Base-by-base conservation (phyloP, 2,329 filamentous ascomycete species). In the Periconia sp. region DNA sequence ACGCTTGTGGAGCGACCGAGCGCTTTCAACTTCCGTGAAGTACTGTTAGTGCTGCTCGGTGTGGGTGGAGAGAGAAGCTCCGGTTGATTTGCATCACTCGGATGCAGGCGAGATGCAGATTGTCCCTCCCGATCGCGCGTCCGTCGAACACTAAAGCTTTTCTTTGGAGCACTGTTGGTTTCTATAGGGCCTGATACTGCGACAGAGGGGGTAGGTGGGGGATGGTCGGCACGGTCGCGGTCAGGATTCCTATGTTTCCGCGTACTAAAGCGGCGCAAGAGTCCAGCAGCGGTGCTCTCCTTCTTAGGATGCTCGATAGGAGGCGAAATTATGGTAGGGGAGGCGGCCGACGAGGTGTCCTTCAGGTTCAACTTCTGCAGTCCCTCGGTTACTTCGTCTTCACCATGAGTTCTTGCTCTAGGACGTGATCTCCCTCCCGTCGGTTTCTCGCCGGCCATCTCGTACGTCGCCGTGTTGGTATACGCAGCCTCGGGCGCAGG, bases 241-340 rank as follows among this genome's bases (percentile, higher is more conserved):
- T 68, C 61, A n/a, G 61, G 62, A 22, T 88, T 89, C 68, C 81
- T 83, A 42, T 86, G 82, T 59, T 87, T 84, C 52, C 92, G 84
- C 6, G 94, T 97, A 73, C 92, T 97, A 67, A 99, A 92, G 25
- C 94, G 83, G 54, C 94, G 83, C 35, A 99, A 76, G 36, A 99
- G 77, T 19, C 92, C 89, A 18, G 85, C 88, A 24, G 92, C 90
- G 4, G 89, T 84, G 60, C 90, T 94, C 68, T 96, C 92, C 69
- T 94, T 95, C 74, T 89, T 92, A 36, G 79, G 80, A 18, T 68
- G 68, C 22, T 76, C 71, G 12, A 61, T 59, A 22, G 83, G 81
- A 16, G 83, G 78, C 18, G 85, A 79, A 29, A 78, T 68, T 19
- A 81, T 61, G 56, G 81, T 59, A 55, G 78, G 68, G 43, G 78